Conservation (phyloP, 2,329 filamentous ascomycete species). For the Clarireedia hainanense region DNA sequence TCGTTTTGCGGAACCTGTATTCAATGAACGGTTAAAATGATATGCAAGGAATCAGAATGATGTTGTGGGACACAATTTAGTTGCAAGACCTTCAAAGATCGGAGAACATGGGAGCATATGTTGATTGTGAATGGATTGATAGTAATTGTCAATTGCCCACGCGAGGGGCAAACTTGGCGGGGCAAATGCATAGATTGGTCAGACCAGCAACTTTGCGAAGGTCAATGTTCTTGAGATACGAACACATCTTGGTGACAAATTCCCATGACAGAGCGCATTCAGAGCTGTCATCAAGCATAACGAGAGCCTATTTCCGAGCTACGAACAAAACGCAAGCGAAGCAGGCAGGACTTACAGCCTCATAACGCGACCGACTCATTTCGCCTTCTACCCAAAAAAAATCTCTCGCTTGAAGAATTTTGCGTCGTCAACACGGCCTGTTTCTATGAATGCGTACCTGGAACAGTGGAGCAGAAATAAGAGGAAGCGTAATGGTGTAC, state of each 20-base stretch:
- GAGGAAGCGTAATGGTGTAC: neutral
- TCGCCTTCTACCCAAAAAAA: neutral
- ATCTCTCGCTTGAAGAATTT: neutral
- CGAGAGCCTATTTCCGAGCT: neutral
- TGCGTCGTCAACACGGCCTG: neutral
- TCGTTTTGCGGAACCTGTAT: slow-evolving; percentile 17
- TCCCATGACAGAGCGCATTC: no score
- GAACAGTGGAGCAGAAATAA: neutral
- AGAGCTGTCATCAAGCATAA: neutral
- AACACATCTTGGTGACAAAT: no score
- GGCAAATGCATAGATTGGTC: no score
- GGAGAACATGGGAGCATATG: neutral
- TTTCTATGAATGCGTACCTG: neutral
- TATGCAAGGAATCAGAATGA: neutral
- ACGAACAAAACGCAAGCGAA: neutral
- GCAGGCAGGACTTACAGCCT: slow-evolving; percentile 15
- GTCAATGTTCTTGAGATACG: no score
- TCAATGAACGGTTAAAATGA: neutral
- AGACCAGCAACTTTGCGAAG: no score
- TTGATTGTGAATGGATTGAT: no score
- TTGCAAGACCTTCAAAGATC: neutral
- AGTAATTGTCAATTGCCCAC: no score
- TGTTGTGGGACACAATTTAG: neutral
- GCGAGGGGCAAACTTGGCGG: no score
- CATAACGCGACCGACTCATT: slow-evolving; percentile 23